Base-by-base conservation (phyloP, 2,329 filamentous ascomycete species). In the Nemania diffusa region DNA sequence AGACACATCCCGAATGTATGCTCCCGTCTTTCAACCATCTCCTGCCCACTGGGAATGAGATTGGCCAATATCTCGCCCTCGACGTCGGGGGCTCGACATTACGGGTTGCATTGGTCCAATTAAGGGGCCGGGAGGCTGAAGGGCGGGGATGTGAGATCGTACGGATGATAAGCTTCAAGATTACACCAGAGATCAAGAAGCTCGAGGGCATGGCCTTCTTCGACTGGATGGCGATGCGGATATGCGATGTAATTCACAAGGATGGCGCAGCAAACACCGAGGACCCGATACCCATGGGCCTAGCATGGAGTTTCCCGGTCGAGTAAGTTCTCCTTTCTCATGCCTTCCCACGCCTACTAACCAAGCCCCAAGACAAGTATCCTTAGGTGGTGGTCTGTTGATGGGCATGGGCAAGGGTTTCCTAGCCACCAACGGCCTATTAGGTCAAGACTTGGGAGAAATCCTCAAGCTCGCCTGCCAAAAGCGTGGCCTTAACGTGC, bases 61-160 rank as follows among this genome's bases (percentile, higher is more conserved):
- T 74, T 50, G 89, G 89, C 27, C 84, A 83, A 59, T 91, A 84
- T 75, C 80, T 91, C 60, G 87, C 88, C 24, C 80, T 91, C 42
- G 90, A 92, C 75, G 87, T 92, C n/a, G 90, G 90, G 42, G 90
- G 90, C 1, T 91, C 90, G 42, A 92, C 88, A 11, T 79, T 91
- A 67, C 83, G 89, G 59, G 87, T 92, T 32, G 89, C 88, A 5
- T 74, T 91, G 71, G 87, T 91, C 52, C 84, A 89, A 69, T 81
- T 91, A 63, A 79, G 80, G 58, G 87, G 87, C 11, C 80, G 81
- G 32, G 79, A 78, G 24, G 74, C 75, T 24, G 76, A 74, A 7
- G 80, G 78, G 22, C 77, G 78, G 56, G 82, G 82, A 73, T 84
- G 81, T 71, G 80, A 81, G 64, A 88, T 90, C 68, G 77, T 88